These are phyloP conservation scores for Hymenoscyphus occultus DNA, from an alignment of 2,329 filamentous ascomycete genomes.

Conservation along the genomic window DNA sequence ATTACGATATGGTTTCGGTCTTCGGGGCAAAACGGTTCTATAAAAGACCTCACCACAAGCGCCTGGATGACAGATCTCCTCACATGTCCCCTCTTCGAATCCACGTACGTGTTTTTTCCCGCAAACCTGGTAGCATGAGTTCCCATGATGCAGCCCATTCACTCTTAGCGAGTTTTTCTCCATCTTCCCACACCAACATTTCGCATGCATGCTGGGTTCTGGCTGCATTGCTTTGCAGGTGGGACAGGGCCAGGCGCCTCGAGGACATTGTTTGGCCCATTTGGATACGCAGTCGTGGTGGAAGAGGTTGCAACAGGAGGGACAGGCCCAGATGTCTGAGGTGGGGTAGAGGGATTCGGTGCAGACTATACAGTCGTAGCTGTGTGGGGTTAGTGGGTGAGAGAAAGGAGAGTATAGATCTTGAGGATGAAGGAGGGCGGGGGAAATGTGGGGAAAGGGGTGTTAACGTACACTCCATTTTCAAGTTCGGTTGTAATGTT, in stretches of 20 bases:
- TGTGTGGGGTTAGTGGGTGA: not conserved
- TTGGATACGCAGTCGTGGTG: not conserved
- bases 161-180: too few relatives aligned
- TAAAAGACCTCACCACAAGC: conserved; percentile 4
- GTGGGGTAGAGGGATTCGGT: not conserved
- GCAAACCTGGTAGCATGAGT: not conserved
- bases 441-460: not conserved
- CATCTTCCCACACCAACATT: conserved; percentile 5
- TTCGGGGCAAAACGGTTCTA: not conserved
- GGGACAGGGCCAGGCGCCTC: conserved; percentile 2
- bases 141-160: not conserved
- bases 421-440: not conserved
- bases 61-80: conserved; percentile 3
- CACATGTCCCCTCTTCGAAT: not conserved
- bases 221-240: not conserved
- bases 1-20: not conserved
- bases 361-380: conserved; percentile 6
- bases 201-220: not conserved
- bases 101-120: not conserved
- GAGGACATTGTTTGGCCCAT: not conserved
- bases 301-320: conserved; percentile 2
- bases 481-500: not conserved
- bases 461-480: not conserved
- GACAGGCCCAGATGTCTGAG: conserved; percentile 5
- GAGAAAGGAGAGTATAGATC: not conserved